Evolutionary conservation across 2,329 filamentous ascomycete species (phyloP), one percentile per base, ranked within the genome.

Genomic region (Zymoseptoria passerinii): DNA sequence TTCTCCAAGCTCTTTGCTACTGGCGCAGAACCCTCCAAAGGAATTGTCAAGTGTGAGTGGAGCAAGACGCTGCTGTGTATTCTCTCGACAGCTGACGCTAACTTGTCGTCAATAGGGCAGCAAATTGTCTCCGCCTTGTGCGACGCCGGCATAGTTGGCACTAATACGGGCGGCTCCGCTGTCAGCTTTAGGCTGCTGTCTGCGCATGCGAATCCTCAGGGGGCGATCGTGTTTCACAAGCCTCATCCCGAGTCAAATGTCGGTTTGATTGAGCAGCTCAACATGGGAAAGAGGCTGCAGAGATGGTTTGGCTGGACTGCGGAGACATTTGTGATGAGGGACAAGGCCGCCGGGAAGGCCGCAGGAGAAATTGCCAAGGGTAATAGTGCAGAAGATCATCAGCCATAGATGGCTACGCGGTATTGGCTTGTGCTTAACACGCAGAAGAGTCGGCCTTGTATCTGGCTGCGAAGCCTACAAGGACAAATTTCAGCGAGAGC

Each of bases 241-340:
- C 70, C 68, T 0, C 70, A 72, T 58, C 70, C 69, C 1, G 62
- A 63, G 1, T 55, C 66, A 0, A 65, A 55, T 4, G 61, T 71
- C 23, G 66, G 70, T 49, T 58, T 65, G 0, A 53, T 70, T 18
- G 66, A 68, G 66, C 52, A 72, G 9, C 67, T 65, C 18, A 62
- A 54, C 0, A 70, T 70, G 60, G 67, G 67, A 8, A 62, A 63
- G 28, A 60, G 69, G 1, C 59, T 73, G 66, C 63, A 61, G 10
- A 70, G 66, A 52, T 68, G 66, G 65, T 72, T 71, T 61, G 66
- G 65, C 2, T 70, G 68, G 67, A 51, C 28, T 3, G 51, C 61
- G 8, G 65, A 66, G 18, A 53, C 60, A 28, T 53, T 70, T 64
- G 57, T 63, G 2, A 23, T 55, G 52, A 59, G 57, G 51, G 28